These are phyloP conservation scores for Styphnolobium japonicum DNA, from an alignment of 306 rosid species.

Conservation along the genomic window DNA sequence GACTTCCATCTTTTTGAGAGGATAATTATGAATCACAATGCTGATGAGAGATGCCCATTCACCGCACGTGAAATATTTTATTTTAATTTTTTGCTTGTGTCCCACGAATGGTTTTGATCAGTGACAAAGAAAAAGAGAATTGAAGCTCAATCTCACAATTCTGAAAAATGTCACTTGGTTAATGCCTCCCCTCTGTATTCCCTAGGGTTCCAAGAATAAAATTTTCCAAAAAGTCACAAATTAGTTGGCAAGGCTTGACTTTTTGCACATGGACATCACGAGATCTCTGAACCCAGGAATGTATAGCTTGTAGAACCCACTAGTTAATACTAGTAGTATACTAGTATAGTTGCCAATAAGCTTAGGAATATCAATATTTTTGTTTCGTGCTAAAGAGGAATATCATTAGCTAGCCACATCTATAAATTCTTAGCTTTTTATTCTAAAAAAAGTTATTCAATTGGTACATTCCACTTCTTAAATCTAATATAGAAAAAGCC, in stretches of 20 bases:
- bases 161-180: constrained; percentile 26
- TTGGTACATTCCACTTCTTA: not conserved
- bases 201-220: not conserved
- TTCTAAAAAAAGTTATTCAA: not conserved
- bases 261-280: constrained; percentile 44
- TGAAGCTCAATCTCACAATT: constrained; percentile 25
- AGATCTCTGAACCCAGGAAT: constrained; percentile 33
- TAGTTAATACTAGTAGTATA: not conserved
- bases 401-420: not conserved
- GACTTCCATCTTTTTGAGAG: constrained; percentile 2
- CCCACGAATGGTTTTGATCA: constrained; percentile 58
- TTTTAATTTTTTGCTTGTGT: constrained; percentile 38
- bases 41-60: constrained; percentile 26
- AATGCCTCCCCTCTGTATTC: not conserved
- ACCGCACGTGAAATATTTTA: constrained; percentile 47
- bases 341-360: not conserved
- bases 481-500: not conserved
- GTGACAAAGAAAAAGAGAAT: constrained; percentile 18
- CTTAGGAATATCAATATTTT: not conserved
- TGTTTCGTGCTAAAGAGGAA: not conserved
- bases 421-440: not conserved
- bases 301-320: constrained; percentile 30
- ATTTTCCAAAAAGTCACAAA: constrained; percentile 22
- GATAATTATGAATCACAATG: constrained; percentile 30
- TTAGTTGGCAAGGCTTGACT: constrained; percentile 42